Base-by-base conservation (phyloP, 2,329 filamentous ascomycete species). In the Ceratocystiopsis sp. region DNA sequence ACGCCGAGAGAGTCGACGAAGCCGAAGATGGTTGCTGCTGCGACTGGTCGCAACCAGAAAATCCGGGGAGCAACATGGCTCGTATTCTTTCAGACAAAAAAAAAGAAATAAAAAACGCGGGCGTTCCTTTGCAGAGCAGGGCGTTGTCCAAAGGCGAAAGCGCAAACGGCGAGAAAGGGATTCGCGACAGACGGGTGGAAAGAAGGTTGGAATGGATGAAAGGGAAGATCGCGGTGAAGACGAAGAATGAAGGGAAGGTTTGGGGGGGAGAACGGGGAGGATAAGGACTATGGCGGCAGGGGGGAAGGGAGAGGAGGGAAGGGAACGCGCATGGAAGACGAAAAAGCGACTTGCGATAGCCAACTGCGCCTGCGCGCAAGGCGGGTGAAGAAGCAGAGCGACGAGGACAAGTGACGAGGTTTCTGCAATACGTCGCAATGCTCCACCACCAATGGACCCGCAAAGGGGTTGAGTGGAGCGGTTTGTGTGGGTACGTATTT, bases 41-140 rank as follows among this genome's bases (percentile, higher is more conserved):
- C 9, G 45, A 45, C 48, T 45, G 45, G 34, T 50, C 48, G 47
- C 46, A 50, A 29, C 25, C 25, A 44, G 43, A 41, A 35, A 49
- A 50, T 39, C 45, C 41, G 13, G 42, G 44, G 34, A 48, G 45
- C n/a, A 49, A 44, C 47, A 50, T 50, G 38, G 43, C 37, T 29
- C 25, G 25, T 29, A 8, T 8, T 29, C 25, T 8, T 21, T 21
- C n/a, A n/a, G n/a, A n/a, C n/a, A n/a, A n/a, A 10, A 10, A 11
- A 29, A 11, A 29, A 29, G 9, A 8, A 29, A 29, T 11, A 8
- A 11, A 6, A 29, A 29, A 9, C 2, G 25, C 25, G 25, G 25
- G 25, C 25, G 25, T 4, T 29, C 4, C 25, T 29, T 29, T 29
- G 5, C 10, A 29, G 25, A 11, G 25, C 25, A 29, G 25, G 25